phyloP scores from a whole-genome alignment of 2,329 filamentous ascomycete species.

The Immersiporthe knoxdaviesiana region DNA sequence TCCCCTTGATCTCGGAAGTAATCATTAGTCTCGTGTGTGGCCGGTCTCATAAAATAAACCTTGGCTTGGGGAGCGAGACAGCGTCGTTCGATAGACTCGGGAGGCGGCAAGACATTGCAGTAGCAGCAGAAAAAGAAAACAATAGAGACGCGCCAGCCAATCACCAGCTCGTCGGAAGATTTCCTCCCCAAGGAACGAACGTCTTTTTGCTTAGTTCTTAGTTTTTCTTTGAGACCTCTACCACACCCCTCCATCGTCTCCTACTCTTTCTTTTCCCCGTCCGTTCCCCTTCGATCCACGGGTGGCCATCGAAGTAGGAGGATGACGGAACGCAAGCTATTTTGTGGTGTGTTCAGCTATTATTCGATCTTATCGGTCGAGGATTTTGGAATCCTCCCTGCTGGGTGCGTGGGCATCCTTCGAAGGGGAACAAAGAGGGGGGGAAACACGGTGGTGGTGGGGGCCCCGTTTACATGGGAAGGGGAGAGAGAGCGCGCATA shows the following conservation, averaged over 20 bases:
- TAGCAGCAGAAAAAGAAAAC: not conserved
- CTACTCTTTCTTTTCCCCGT: no score
- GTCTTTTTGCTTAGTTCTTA: not conserved
- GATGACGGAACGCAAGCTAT: not conserved
- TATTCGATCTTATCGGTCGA: not conserved
- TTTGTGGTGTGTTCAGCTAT: not conserved
- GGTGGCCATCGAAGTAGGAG: not conserved
- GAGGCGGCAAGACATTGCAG: not conserved
- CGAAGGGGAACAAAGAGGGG: not conserved
- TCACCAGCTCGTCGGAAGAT: not conserved
- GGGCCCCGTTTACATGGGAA: not conserved
- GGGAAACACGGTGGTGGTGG: not conserved
- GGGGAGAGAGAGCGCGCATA: not conserved
- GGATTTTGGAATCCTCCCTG: not conserved
- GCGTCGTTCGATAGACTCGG: not conserved
- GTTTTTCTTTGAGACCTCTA: not conserved
- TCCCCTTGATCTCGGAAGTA: not conserved
- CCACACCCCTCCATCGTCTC: no score
- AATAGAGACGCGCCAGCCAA: not conserved
- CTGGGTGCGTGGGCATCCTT: not conserved
- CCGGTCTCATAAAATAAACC: not conserved
- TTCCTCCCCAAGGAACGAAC: not conserved
- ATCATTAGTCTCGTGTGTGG: not conserved
- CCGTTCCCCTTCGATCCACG: not conserved
- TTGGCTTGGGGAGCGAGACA: not conserved